Evolutionary conservation across 257 asterid species (phyloP), one percentile per base, ranked within the genome.

Genomic region (Petunia secreta): DNA sequence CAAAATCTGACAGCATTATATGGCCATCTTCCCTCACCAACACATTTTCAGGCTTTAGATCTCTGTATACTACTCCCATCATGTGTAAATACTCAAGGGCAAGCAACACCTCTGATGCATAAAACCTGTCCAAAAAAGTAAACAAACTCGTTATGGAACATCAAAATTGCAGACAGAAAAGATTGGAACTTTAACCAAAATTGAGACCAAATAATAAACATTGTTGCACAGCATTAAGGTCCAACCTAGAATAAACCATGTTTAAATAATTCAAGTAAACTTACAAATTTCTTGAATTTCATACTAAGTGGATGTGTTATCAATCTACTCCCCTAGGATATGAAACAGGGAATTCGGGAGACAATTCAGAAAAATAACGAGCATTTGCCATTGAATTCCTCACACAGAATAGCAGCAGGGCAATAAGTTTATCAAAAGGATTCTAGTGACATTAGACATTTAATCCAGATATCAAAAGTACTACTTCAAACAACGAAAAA

Each of bases 51-150:
- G 99, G 99, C 85, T 95, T 95, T 46, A 95, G 79, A 87, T 94
- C 98, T 64, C 98, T 59, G 82, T 94, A 94, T 11, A 95, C 91
- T 59, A 95, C 98, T 5, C 99, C 99, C 98, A 95, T 93, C 99
- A 95, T 92, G 77, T 95, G 99, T 13, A 95, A 82, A 76, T 95
- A 95, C 82, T 95, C 99, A 0, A 95, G 91, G 5, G 98, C 97
- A 62, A 95, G 96, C 53, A 95, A 89, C 84, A 95, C 95, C 88
- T 95, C 97, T 38, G 97, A 88, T 67, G 91, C 99, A 62, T 95
- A 95, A 85, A 95, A 95, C 83, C 99, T 95, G 81, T 64, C 43
- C 37, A 65, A 43, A 77, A 54, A 9, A 83, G 43, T 4, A 55
- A 41, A 75, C 13, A 48, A 78, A 52, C 36, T 34, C 62, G 25